These are phyloP conservation scores for Magnusiomyces suaveolens DNA, from an alignment of 1,139 yeast genomes.

Conservation along the genomic window DNA sequence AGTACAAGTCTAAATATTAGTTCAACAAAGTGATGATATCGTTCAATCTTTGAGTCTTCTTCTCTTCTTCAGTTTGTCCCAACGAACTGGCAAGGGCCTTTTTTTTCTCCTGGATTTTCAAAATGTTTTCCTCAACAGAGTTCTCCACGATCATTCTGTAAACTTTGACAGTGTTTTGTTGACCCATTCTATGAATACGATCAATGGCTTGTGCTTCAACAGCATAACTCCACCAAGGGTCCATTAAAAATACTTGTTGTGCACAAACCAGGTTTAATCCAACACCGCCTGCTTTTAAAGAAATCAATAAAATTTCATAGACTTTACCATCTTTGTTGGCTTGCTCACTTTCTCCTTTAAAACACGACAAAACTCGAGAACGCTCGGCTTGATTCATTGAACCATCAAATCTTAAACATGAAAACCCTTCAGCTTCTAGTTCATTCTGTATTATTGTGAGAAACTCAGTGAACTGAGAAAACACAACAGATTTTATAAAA, in stretches of 20 bases:
- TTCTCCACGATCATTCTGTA: slow-evolving; percentile 71
- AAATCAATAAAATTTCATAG: slow-evolving; percentile 46
- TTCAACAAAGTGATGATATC: slow-evolving; percentile 41
- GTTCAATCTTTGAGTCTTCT: slow-evolving; percentile 64
- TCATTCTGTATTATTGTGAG: slow-evolving; percentile 66
- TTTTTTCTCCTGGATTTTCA: slow-evolving; percentile 77
- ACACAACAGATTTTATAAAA: slow-evolving; percentile 68
- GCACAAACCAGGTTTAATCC: slow-evolving; percentile 87
- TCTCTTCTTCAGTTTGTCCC: slow-evolving; percentile 67
- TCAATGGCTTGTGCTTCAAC: slow-evolving; percentile 94
- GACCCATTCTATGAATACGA: slow-evolving; percentile 88
- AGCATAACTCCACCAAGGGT: slow-evolving; percentile 98
- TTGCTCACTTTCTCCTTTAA: slow-evolving; percentile 32
- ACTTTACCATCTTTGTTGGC: background rate
- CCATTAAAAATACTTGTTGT: slow-evolving; percentile 82
- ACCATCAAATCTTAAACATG: slow-evolving; percentile 71
- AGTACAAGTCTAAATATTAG: too few species aligned
- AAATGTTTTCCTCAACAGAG: slow-evolving; percentile 85
- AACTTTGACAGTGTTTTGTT: slow-evolving; percentile 60
- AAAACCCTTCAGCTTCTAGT: slow-evolving; percentile 40
- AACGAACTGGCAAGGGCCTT: slow-evolving; percentile 79
- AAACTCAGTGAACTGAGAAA: slow-evolving; percentile 83
- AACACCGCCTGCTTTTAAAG: slow-evolving; percentile 92
- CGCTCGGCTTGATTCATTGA: slow-evolving; percentile 61
- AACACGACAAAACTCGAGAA: slow-evolving; percentile 48